Conservation (phyloP, 768 basidiomycete species). For the Epithele typhae region DNA sequence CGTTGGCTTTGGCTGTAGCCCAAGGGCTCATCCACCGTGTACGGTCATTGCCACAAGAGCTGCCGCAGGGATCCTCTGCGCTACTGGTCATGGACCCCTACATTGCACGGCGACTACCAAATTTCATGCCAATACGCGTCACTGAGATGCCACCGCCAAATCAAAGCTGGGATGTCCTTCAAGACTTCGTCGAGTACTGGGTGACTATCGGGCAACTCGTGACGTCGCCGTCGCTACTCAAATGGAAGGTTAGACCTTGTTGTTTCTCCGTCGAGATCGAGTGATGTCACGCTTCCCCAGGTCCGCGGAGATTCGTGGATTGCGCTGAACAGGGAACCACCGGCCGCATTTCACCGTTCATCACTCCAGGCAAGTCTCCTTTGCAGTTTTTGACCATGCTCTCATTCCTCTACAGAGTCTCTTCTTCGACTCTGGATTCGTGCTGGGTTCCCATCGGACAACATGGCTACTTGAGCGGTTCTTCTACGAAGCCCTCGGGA, state of each 20-base stretch:
- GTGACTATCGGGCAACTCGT: constrained; percentile 48
- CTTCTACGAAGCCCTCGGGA: constrained; percentile 57
- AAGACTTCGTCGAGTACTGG: constrained; percentile 49
- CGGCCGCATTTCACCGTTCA: constrained; percentile 59
- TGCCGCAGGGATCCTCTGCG: constrained; percentile 44
- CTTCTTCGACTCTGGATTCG: constrained; percentile 52
- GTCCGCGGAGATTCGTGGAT: no score
- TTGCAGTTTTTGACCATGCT: background rate
- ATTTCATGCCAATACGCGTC: constrained; percentile 64
- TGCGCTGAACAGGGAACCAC: constrained; percentile 33
- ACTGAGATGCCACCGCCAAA: constrained; percentile 46
- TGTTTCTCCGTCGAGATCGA: no score
- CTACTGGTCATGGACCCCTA: constrained; percentile 58
- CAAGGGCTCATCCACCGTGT: constrained; percentile 39
- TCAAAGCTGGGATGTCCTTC: constrained; percentile 48
- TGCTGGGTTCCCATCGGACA: constrained; percentile 47
- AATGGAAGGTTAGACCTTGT: constrained; percentile 75
- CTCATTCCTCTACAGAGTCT: constrained; percentile 36
- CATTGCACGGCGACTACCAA: constrained; percentile 62
- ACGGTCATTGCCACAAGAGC: constrained; percentile 31
- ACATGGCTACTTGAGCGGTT: constrained; percentile 60
- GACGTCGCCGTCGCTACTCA: constrained; percentile 38
- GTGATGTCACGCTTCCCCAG: no score
- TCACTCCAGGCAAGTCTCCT: constrained; percentile 47
- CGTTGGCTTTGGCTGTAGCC: constrained; percentile 35